Evolutionary conservation across 441 rosid genomes (phyloP).

Genomic region (Mallotus repandus): DNA sequence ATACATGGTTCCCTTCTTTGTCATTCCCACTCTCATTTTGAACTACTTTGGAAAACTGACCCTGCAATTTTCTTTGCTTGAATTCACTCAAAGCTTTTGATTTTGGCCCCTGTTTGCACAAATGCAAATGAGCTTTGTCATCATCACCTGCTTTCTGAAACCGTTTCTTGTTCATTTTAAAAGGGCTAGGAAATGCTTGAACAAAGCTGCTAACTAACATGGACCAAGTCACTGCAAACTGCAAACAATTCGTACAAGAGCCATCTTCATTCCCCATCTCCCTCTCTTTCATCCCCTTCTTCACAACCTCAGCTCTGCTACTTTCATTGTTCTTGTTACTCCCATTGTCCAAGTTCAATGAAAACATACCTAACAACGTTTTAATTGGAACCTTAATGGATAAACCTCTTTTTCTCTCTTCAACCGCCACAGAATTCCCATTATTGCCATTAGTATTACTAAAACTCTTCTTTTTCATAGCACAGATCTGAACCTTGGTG

Average conservation of each 20-base stretch:
- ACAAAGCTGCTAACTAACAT: slow-evolving; percentile 66
- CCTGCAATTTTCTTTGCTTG: slow-evolving; percentile 32
- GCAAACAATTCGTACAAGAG: slow-evolving; percentile 72
- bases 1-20: slow-evolving; percentile 43
- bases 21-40: slow-evolving; percentile 23
- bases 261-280: slow-evolving; percentile 44
- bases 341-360: slow-evolving; percentile 43
- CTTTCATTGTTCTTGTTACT: slow-evolving; percentile 7
- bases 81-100: slow-evolving; percentile 30
- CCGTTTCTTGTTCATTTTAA: slow-evolving; percentile 54
- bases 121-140: slow-evolving; percentile 34
- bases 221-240: slow-evolving; percentile 80
- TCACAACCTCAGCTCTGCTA: slow-evolving; percentile 31
- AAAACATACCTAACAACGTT: slow-evolving; percentile 51
- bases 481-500: slow-evolving; percentile 35
- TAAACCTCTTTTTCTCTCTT: slow-evolving; percentile 61
- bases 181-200: slow-evolving; percentile 67
- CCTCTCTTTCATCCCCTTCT: slow-evolving; percentile 45
- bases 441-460: slow-evolving; percentile 14
- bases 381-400: slow-evolving; percentile 63
- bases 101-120: slow-evolving; percentile 31
- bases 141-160: slow-evolving; percentile 44
- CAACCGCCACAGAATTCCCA: slow-evolving; percentile 36
- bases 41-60: slow-evolving; percentile 20
- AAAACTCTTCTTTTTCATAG: slow-evolving; percentile 37